Conservation (phyloP, 306 rosid genomes). For the Vigna hirtella region DNA sequence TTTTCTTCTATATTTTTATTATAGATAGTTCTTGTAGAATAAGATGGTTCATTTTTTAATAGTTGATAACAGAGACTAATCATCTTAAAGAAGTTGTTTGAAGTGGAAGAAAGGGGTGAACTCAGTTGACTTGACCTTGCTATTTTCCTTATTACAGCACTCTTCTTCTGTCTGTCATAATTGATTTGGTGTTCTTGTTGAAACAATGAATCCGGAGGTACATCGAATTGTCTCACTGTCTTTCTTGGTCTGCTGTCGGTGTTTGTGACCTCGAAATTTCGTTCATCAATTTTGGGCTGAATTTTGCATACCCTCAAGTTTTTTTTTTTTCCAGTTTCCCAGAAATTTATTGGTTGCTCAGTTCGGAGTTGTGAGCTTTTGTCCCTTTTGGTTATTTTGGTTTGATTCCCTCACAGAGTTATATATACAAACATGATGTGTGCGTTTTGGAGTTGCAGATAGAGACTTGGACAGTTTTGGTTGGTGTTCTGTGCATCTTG, state of each 20-base stretch:
- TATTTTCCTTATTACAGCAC: slow-evolving; percentile 40
- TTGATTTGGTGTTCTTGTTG: slow-evolving; percentile 28
- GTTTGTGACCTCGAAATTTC: slow-evolving; percentile 40
- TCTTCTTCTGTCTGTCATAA: slow-evolving; percentile 31
- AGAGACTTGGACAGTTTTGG: slow-evolving; percentile 46
- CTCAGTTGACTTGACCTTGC: slow-evolving; percentile 46
- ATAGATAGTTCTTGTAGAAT: neutral
- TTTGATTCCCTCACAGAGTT: slow-evolving; percentile 30
- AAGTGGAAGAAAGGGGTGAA: slow-evolving; percentile 23
- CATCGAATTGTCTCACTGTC: slow-evolving; percentile 35
- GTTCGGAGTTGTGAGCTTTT: slow-evolving; percentile 27
- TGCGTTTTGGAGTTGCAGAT: slow-evolving; percentile 43
- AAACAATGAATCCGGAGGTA: slow-evolving; percentile 49
- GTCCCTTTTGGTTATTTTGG: slow-evolving; percentile 23
- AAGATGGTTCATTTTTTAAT: neutral
- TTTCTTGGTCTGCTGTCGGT: slow-evolving; percentile 13
- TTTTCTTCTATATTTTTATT: neutral
- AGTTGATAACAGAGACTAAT: neutral
- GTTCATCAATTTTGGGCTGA: slow-evolving; percentile 24
- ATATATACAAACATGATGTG: neutral
- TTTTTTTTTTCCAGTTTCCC: slow-evolving; percentile 12
- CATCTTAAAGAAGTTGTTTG: slow-evolving; percentile 24
- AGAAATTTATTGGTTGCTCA: neutral
- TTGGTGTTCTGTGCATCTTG: slow-evolving; percentile 47
- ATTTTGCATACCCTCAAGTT: neutral